phyloP scores from a whole-genome alignment of 257 asterid species.

The Apocynum venetum region DNA sequence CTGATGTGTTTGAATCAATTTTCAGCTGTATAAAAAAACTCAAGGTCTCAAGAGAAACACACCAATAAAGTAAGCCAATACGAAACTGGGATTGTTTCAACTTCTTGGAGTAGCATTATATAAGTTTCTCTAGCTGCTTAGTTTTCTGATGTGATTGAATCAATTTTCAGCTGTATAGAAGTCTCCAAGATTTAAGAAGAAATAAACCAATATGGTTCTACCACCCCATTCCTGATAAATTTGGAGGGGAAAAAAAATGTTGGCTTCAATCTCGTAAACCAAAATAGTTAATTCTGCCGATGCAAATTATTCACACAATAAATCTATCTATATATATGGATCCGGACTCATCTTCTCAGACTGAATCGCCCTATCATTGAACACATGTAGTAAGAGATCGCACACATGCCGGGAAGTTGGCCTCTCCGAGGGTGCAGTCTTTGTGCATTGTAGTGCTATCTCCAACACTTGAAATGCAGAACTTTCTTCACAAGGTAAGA shows the following conservation, averaged over 20 bases:
- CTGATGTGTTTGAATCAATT: background rate
- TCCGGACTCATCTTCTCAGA: slow-evolving; percentile 50
- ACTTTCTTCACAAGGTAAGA: slow-evolving; percentile 55
- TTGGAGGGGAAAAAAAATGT: background rate
- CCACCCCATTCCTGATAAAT: background rate
- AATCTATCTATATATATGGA: slow-evolving; percentile 7
- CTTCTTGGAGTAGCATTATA: background rate
- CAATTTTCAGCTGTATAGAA: background rate
- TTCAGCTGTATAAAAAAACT: background rate
- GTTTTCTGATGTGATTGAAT: background rate
- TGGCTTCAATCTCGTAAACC: background rate
- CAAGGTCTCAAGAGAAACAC: too few relatives aligned
- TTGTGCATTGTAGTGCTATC: slow-evolving; percentile 79
- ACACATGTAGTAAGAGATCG: slow-evolving; percentile 46
- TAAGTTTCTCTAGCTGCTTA: background rate
- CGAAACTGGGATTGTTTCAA: background rate
- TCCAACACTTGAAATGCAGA: slow-evolving; percentile 62
- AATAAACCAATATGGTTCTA: background rate
- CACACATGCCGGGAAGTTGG: slow-evolving; percentile 75
- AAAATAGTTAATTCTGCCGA: slow-evolving; percentile 8
- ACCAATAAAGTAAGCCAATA: background rate
- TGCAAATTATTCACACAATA: background rate
- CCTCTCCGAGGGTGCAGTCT: slow-evolving; percentile 78
- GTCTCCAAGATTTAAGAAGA: background rate
- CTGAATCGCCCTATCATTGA: slow-evolving; percentile 45